Evolutionary conservation across 225 moss, liverwort and hornwort genomes (phyloP), one percentile per base, ranked within the genome.

Genomic region (Polytrichum formosum): DNA sequence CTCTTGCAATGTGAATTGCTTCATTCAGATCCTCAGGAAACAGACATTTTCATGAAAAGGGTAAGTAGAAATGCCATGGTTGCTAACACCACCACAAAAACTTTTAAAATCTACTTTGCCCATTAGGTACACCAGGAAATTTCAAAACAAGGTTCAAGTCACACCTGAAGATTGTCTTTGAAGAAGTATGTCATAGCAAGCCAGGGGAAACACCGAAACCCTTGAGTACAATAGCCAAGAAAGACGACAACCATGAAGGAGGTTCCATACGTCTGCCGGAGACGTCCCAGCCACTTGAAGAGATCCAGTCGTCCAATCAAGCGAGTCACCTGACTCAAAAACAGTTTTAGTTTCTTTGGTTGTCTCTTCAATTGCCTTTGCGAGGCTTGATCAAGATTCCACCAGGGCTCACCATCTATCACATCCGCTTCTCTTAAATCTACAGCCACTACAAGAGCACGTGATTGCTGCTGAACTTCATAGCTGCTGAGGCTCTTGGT

Each of bases 161-260:
- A 46, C 55, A 89, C 89, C 81, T 89, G 89, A 23, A 89, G 63
- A 68, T 88, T 82, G 70, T 94, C 94, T 76, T 94, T 94, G 76
- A 90, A 82, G 78, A 80, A 84, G 74, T 92, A 92, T 6, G 84
- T 80, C 64, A 87, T 87, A 16, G 88, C 94, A 53, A 94, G 81
- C 92, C 90, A 94, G 19, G 94, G 94, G 66, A 94, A 94, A 66
- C 94, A 92, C 37, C 94, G 90, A 70, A 94, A 94, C 2, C 94
- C 94, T 71, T 94, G 94, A 20, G 82, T 87, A 64, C 79, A 80
- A 82, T 92, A 94, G 8, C 94, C 94, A 6, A 94, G 80, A 29
- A 81, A 78, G 53, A 94, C 77, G 33, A 94, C 31, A 53, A 83
- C 26, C 80, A 92, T 80, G 71, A 94, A 90, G 16, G 90, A 90